Base-by-base conservation (phyloP, 1,284 basidiomycete genomes). In the Naganishia liquefaciens region DNA sequence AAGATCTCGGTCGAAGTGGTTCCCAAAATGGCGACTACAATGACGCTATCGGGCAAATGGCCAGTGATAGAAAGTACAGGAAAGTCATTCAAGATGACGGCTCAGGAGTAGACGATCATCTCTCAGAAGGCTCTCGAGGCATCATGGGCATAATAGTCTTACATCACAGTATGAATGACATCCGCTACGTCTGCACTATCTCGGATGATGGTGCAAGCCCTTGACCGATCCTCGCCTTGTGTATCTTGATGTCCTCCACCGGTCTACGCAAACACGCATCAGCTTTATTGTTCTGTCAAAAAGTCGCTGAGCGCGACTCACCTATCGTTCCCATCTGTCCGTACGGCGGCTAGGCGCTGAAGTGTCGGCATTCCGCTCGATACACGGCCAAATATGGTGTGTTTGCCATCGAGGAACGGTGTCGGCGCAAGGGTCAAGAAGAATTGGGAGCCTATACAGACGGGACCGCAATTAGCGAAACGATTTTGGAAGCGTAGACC, bases 401-500 rank as follows among this genome's bases (percentile, higher is more conserved):
- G 93, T 75, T 99, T 99, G 75, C 92, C 94, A 78, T 95, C 91
- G 60, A 96, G 82, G 79, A 85, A 96, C 0, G 93, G 93, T 54
- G 93, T 95, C 9, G 93, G 93, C 1, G 85, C 87, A 73, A 95
- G 84, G 0, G 90, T 89, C 70, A 96, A 83, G 79, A 96, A 96
- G 80, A 96, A 96, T 77, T 96, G 93, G 2, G 90, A 93, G n/a
- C 90, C 91, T 92, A 72, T 23, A 23, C 64, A 23, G 62, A 55
- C 46, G 60, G 44, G 27, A 44, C 15, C 40, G 30, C 5, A 13
- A 17, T 50, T 39, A 44, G 6, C 33, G 33, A 37, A 37, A 13
- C 33, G 33, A 10, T 2, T 37, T 13, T 7, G 33, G 33, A 7
- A n/a, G n/a, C n/a, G n/a, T n/a, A n/a, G n/a, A n/a, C n/a, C 33